Conservation (phyloP, 345 rosid species). For the Kernera saxatilis region DNA sequence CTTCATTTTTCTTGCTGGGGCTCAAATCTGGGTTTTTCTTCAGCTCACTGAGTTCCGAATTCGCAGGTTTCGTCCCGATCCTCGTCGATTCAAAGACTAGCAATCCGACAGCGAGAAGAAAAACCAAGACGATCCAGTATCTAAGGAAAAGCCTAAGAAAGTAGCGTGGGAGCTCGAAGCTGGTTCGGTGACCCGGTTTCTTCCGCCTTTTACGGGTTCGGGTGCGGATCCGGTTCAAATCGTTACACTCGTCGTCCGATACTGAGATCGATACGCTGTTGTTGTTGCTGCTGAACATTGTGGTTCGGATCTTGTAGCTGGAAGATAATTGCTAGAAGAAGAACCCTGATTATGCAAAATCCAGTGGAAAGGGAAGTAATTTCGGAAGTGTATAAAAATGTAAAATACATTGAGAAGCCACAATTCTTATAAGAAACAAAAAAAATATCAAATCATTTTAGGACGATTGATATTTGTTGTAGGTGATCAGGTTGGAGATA, state of each 20-base stretch:
- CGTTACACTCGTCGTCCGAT: constrained; percentile 73
- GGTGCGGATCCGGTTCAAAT: constrained; percentile 50
- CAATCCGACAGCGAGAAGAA: constrained; percentile 48
- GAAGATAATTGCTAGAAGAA: neutral
- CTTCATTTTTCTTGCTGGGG: constrained; percentile 12
- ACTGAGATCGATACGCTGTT: constrained; percentile 52
- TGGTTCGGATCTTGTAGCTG: neutral
- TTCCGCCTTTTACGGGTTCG: constrained; percentile 72
- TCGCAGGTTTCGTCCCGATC: constrained; percentile 39
- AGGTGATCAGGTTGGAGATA: too few relatives aligned
- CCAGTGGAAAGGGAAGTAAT: too few relatives aligned
- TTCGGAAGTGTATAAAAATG: too few relatives aligned
- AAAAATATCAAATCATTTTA: too few relatives aligned
- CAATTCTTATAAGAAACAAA: too few relatives aligned
- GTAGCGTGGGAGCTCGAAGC: constrained; percentile 41
- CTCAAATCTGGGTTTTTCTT: constrained; percentile 1
- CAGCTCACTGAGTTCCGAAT: neutral
- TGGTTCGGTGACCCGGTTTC: constrained; percentile 43
- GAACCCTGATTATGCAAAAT: too few relatives aligned
- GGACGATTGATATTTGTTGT: too few relatives aligned
- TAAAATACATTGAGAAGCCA: too few relatives aligned
- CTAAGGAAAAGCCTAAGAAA: constrained; percentile 43
- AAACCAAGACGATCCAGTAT: constrained; percentile 57
- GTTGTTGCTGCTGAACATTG: constrained; percentile 30
- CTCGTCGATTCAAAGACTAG: constrained; percentile 62